Evolutionary conservation across 306 rosid species (phyloP), one percentile per base, ranked within the genome.

Genomic region (Trifolium repens): DNA sequence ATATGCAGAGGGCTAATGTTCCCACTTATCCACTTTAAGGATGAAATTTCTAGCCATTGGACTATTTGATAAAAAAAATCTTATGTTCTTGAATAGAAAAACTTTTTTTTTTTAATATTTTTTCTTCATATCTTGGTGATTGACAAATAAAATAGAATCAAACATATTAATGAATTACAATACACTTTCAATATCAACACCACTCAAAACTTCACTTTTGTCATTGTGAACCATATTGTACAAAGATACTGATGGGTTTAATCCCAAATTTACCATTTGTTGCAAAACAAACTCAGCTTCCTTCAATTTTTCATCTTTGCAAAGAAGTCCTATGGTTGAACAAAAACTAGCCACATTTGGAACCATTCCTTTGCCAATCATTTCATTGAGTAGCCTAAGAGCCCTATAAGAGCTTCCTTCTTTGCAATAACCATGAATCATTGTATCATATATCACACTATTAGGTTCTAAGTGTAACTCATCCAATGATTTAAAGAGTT

Each of bases 361-460:
- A 55, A 76, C 80, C 90, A 83, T 82, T 77, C 89, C 87, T 12
- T 78, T 81, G 52, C 77, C 75, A 64, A 80, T 78, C 98, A 93
- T 93, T 83, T 89, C 96, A 44, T 83, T 69, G 57, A 91, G 81
- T 83, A 89, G 66, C 87, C 84, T 88, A 65, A 89, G 81, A 42
- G 96, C 96, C 87, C 87, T 84, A 82, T 84, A 91, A 55, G 90
- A 87, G 83, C 80, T 93, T 46, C 85, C 91, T 80, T 91, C 93
- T 69, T 77, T 89, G 82, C 96, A 93, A 80, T 87, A 93, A 43
- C 97, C 97, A 80, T 81, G 85, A 66, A 93, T 81, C 84, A 91
- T 34, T 0, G 82, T 93, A 74, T 93, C 74, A 66, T 83, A 91
- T 84, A 91, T 84, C 55, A 89, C 91, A 80, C 82, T 85, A 22